phyloP scores from a whole-genome alignment of 164 flowering plant species.

The Pachysandra terminalis region DNA sequence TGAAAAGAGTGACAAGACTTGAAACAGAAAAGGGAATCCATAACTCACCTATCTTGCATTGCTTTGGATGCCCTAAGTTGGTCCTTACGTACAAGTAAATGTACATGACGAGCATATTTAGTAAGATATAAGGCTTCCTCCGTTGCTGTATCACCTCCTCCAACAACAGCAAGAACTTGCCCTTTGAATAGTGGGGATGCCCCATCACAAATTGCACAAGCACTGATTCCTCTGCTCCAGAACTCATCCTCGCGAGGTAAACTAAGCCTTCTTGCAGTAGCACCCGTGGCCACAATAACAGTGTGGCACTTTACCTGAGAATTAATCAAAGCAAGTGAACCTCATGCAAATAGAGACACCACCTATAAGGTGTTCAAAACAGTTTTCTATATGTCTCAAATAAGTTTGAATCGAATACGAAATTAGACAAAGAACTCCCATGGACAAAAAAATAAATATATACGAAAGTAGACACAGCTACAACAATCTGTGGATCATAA shows the following conservation, averaged over 20 bases:
- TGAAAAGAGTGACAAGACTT: neutral
- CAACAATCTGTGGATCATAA: too few relatives aligned
- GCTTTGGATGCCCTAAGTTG: constrained; percentile 91
- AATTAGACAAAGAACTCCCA: too few relatives aligned
- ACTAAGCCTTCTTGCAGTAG: constrained; percentile 76
- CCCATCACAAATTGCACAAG: constrained; percentile 99
- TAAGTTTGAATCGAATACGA: too few relatives aligned
- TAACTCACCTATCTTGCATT: constrained; percentile 95
- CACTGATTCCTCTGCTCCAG: constrained; percentile 98
- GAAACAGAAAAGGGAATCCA: neutral
- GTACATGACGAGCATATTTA: constrained; percentile 95
- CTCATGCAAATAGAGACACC: neutral
- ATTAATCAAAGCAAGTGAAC: neutral
- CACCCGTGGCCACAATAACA: constrained; percentile 87
- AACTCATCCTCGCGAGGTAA: constrained; percentile 94
- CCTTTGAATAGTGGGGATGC: constrained; percentile 94
- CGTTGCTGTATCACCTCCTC: constrained; percentile 99
- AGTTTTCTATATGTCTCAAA: too few relatives aligned
- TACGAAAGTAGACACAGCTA: too few relatives aligned
- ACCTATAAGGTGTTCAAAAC: neutral
- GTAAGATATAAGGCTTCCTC: constrained; percentile 96
- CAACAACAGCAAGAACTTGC: constrained; percentile 94
- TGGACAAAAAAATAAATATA: too few relatives aligned
- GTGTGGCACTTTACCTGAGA: constrained; percentile 86
- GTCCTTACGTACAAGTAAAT: constrained; percentile 81